Base-by-base conservation (phyloP, 73 alveolate genomes). In the Durusdinium trenchii region DNA sequence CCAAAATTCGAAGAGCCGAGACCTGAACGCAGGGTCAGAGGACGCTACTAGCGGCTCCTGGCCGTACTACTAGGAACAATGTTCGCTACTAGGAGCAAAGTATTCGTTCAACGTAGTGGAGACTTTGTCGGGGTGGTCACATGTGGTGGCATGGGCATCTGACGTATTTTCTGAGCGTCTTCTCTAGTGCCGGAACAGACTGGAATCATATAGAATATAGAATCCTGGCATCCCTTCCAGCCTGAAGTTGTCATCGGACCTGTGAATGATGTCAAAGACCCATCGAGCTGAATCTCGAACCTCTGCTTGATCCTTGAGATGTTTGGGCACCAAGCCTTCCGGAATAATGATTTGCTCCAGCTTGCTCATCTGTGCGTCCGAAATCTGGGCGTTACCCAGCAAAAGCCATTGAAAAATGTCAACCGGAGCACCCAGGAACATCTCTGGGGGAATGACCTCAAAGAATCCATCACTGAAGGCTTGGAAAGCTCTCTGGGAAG, bases 1-100 rank as follows among this genome's bases (percentile, higher is more conserved):
- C 98, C 98, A 91, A 46, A 91, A 91, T 18, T 91, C 98, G 45
- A 91, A 69, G 61, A 91, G 98, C 90, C 98, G 57, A 30, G 98
- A 91, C 98, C 98, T 91, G 98, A 69, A 16, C 51, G 64, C 23
- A 6, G 46, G 23, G 42, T 18, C 57, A 42, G 9, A 50, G 20
- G 45, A 18, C 47, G n/a, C 5, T 45, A 67, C 7, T 16, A 57
- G 69, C 32, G 73, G 30, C 4, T n/a, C n/a, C n/a, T n/a, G n/a
- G n/a, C n/a, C n/a, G n/a, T n/a, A n/a, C n/a, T n/a, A n/a, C n/a
- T n/a, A n/a, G n/a, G n/a, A n/a, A n/a, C n/a, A n/a, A n/a, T n/a
- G n/a, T n/a, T n/a, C n/a, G n/a, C n/a, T n/a, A n/a, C n/a, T n/a
- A n/a, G n/a, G n/a, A n/a, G n/a, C n/a, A n/a, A n/a, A n/a, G n/a